Evolutionary conservation across 2,329 filamentous ascomycete genomes (phyloP), one percentile per base, ranked within the genome.

Genomic region (Botrytis aclada): DNA sequence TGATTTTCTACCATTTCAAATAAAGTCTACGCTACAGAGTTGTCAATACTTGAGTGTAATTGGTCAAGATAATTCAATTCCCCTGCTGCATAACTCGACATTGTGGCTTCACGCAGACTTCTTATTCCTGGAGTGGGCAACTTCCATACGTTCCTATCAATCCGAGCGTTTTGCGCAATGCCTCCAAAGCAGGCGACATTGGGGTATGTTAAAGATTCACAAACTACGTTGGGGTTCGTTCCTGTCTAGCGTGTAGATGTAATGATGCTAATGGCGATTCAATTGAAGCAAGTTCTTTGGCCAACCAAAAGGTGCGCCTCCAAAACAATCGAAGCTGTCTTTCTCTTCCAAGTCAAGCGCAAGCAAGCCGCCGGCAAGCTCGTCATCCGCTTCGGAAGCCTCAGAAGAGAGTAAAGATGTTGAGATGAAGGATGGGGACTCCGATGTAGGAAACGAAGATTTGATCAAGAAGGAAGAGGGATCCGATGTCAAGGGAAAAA

Each of bases 261-360:
- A 25, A 73, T 9, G 67, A 39, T 73, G 65, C 76, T 79, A 70
- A 79, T 41, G n/a, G 8, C 37, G 69, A 8, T 34, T 45, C 20
- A 37, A 9, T 16, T 75, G 72, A 76, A 98, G 95, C 75, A 96
- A 95, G 81, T 98, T 97, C 84, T 97, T 98, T 80, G 89, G 89
- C 32, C 87, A 88, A 60, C 86, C 87, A 39, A 88, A 88, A 78
- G 90, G 89, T 34, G 84, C 87, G 29, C 88, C 89, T 20, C 86
- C 87, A 54, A 92, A 94, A 81, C 94, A 97, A 82, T 91, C 93
- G 1, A 96, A 90, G 77, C 84, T 97, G 56, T 87, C 92, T 0
- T 97, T 97, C 80, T 89, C 90, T 51, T 90, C 89, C 66, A 89
- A 88, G 79, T 66, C 84, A 64, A 82, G 81, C 73, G 77, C 81